Percentiles rank a stretch among this genome's conserved stretches.
These are phyloP conservation scores for Yarrowia sp. DNA, from an alignment of 805 yeast genomes.

Conservation along the genomic window DNA sequence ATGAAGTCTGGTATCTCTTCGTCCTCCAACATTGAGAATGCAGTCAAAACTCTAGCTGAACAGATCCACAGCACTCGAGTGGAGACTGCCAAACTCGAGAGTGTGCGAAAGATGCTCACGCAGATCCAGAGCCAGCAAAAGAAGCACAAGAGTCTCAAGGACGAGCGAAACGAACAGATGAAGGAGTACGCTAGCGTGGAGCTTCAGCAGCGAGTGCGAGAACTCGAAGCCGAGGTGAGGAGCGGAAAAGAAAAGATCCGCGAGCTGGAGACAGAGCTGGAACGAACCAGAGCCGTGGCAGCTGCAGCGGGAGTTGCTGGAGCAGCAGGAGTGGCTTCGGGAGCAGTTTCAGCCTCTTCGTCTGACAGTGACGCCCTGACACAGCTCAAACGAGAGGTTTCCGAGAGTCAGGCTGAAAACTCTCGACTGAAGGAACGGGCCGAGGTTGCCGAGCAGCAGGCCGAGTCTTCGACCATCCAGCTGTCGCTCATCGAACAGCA, in stretches of 20 bases:
- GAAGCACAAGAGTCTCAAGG: conserved; percentile 32
- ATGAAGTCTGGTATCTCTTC: conserved; percentile 48
- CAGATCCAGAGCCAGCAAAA: conserved; percentile 46
- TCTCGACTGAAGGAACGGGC: conserved; percentile 17
- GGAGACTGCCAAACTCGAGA: conserved; percentile 50
- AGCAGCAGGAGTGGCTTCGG: not conserved
- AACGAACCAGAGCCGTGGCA: not conserved
- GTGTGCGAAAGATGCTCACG: conserved; percentile 46
- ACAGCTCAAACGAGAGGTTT: conserved; percentile 8
- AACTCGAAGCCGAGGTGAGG: conserved; percentile 11
- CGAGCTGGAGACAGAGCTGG: conserved; percentile 9
- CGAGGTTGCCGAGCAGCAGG: conserved; percentile 30
- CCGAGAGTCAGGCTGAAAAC: not conserved
- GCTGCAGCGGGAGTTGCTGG: not conserved
- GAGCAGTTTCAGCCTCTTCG: not conserved
- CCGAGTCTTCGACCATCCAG: conserved; percentile 19
- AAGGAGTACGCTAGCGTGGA: conserved; percentile 22
- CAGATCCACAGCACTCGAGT: conserved; percentile 49
- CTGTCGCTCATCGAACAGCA: conserved; percentile 32
- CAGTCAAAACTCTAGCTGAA: conserved; percentile 49
- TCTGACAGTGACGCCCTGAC: conserved; percentile 2
- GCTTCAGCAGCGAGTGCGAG: conserved; percentile 22
- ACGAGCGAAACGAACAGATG: conserved; percentile 17
- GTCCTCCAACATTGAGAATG: conserved; percentile 48
- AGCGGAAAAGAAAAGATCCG: conserved; percentile 7